Percentiles rank a stretch among this genome's conserved stretches.
These are phyloP conservation scores for Pezicula neosporulosa DNA, from an alignment of 2,329 filamentous ascomycete species.

Conservation along the genomic window DNA sequence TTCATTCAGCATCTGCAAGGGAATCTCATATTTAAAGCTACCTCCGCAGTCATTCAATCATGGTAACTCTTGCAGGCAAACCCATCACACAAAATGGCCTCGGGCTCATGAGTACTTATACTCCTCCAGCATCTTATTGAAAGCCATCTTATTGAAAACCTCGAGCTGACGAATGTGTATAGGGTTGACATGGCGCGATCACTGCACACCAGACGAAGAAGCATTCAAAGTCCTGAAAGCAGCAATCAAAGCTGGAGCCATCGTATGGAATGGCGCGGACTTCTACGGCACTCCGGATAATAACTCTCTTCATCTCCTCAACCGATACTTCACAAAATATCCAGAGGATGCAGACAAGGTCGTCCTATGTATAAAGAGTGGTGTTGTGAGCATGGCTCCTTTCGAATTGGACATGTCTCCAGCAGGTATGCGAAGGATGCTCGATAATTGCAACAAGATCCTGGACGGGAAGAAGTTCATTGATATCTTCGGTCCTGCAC, in stretches of 20 bases:
- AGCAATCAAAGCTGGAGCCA: conserved; percentile 41
- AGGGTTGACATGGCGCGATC: conserved; percentile 21
- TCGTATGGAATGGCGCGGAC: conserved; percentile 59
- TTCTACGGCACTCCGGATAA: conserved; percentile 58
- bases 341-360: conserved; percentile 61
- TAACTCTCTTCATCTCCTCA: conserved; percentile 57
- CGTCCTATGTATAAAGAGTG: conserved; percentile 60
- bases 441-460: conserved; percentile 50
- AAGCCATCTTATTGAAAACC: background rate
- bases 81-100: conserved; percentile 48
- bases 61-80: conserved; percentile 31
- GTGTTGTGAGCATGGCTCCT: conserved; percentile 28
- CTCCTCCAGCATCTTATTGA: background rate
- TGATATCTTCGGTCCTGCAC: conserved; percentile 48
- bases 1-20: too few relatives aligned
- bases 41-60: background rate
- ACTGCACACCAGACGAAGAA: conserved; percentile 36
- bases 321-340: conserved; percentile 59
- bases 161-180: background rate
- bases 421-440: conserved; percentile 47
- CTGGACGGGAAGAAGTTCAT: conserved; percentile 43
- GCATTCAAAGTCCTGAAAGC: conserved; percentile 52
- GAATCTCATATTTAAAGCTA: background rate
- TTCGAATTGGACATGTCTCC: conserved; percentile 45
- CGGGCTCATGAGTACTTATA: conserved; percentile 39